Conservation (phyloP, 345 rosid genomes). For the Salix caprea region DNA sequence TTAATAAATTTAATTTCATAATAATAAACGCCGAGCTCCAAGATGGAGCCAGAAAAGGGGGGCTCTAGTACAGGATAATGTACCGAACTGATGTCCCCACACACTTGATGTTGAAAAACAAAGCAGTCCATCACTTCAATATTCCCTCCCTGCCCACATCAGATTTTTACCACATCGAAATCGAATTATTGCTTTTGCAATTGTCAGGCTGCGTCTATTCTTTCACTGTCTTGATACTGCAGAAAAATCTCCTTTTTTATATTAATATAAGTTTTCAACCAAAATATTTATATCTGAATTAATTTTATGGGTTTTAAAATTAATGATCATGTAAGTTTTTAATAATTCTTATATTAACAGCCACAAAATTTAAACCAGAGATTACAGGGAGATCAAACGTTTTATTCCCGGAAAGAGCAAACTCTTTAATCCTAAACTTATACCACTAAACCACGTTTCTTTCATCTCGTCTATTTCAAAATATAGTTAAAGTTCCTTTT, state of each 20-base stretch:
- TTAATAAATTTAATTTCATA: background rate
- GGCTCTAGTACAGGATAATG: background rate
- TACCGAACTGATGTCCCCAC: background rate
- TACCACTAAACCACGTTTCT: too few relatives aligned
- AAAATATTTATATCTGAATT: too few relatives aligned
- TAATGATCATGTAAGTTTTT: fast-evolving
- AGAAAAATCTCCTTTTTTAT: too few relatives aligned
- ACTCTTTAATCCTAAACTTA: too few relatives aligned
- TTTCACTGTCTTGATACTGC: too few relatives aligned
- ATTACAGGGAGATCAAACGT: too few relatives aligned
- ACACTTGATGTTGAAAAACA: background rate
- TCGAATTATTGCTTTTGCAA: background rate
- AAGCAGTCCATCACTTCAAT: background rate
- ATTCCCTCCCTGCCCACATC: slow-evolving; percentile 21
- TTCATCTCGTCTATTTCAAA: too few relatives aligned
- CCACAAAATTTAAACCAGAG: fast-evolving
- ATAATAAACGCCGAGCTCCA: background rate
- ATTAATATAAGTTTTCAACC: too few relatives aligned
- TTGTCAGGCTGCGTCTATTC: background rate
- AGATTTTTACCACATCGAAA: slow-evolving; percentile 6
- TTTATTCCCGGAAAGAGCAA: fast-evolving
- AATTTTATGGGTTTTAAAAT: too few relatives aligned
- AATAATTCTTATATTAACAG: too few relatives aligned
- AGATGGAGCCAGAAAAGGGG: background rate
- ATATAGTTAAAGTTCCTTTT: too few relatives aligned